Percentiles rank a stretch among this genome's conserved stretches.
Conservation (phyloP, 768 basidiomycete species). For the Daedaleopsis sinensis region DNA sequence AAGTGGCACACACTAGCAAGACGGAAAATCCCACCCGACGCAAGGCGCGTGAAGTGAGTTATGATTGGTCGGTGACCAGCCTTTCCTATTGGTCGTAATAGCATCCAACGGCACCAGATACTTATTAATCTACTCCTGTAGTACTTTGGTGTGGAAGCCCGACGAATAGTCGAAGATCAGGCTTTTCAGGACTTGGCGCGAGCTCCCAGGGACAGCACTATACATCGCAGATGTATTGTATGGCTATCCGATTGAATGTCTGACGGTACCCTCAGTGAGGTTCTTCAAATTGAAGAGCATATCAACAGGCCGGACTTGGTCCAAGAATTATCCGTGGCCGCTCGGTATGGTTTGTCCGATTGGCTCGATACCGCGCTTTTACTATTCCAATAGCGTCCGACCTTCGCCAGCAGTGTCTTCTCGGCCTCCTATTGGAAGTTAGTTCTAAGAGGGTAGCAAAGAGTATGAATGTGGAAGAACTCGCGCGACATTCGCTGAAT, state of each 20-base stretch:
- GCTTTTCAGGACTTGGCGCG: not conserved
- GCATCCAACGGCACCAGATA: not conserved
- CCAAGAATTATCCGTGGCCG: conserved; percentile 10
- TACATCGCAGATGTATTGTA: not conserved
- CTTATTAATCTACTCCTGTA: not conserved
- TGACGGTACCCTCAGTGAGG: not conserved
- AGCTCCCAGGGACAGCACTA: not conserved
- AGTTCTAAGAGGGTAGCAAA: no score
- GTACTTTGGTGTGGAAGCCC: not conserved
- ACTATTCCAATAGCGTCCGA: not conserved
- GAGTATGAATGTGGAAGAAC: not conserved
- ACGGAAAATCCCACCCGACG: no score
- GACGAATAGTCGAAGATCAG: conserved; percentile 6
- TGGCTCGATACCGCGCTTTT: conserved; percentile 1
- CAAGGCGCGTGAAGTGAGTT: no score
- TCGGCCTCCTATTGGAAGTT: no score
- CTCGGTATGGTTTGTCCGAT: not conserved
- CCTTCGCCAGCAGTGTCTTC: not conserved
- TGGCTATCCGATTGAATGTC: not conserved
- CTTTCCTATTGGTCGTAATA: no score
- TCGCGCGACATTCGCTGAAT: not conserved
- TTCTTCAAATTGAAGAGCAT: not conserved
- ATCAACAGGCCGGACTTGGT: not conserved
- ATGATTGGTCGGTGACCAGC: no score
- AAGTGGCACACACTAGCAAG: no score